These are phyloP conservation scores for Colletotrichum scovillei DNA, from an alignment of 2,329 filamentous ascomycete species.

Conservation along the genomic window DNA sequence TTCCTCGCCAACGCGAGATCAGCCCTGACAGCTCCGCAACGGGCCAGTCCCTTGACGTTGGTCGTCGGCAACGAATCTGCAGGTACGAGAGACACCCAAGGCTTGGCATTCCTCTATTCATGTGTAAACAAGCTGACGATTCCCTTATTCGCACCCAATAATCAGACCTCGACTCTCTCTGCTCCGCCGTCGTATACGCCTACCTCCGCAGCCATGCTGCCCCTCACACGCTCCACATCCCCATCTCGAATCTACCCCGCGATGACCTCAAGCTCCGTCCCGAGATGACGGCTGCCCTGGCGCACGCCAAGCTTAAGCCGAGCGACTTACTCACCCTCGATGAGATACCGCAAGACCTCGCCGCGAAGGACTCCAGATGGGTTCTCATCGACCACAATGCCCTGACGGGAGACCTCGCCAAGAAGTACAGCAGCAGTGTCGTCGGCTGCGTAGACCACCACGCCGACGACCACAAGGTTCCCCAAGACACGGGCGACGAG, in stretches of 20 bases:
- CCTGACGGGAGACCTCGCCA: conserved; percentile 71
- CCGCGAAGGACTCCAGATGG: conserved; percentile 71
- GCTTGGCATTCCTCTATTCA: not conserved
- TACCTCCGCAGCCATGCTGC: conserved; percentile 75
- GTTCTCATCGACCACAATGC: conserved; percentile 85
- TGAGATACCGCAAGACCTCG: conserved; percentile 58
- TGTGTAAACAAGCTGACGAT: not conserved
- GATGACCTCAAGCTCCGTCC: conserved; percentile 78
- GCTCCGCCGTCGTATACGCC: conserved; percentile 77
- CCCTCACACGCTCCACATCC: conserved; percentile 71
- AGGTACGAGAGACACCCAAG: conserved; percentile 52
- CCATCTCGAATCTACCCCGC: conserved; percentile 77
- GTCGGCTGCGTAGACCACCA: conserved; percentile 83
- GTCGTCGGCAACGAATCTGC: conserved; percentile 77
- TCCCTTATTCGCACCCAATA: not conserved
- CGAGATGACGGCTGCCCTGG: conserved; percentile 76
- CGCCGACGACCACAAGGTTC: conserved; percentile 73
- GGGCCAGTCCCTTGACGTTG: conserved; percentile 64
- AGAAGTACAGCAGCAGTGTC: conserved; percentile 63
- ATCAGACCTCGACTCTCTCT: conserved; percentile 83
- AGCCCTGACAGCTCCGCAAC: conserved; percentile 57
- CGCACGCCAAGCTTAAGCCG: conserved; percentile 66
- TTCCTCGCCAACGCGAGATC: conserved; percentile 64
- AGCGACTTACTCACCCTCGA: conserved; percentile 73
- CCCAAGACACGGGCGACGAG: conserved; percentile 53